phyloP scores from a whole-genome alignment of 768 basidiomycete genomes.

The Kockovaella imperatae region DNA sequence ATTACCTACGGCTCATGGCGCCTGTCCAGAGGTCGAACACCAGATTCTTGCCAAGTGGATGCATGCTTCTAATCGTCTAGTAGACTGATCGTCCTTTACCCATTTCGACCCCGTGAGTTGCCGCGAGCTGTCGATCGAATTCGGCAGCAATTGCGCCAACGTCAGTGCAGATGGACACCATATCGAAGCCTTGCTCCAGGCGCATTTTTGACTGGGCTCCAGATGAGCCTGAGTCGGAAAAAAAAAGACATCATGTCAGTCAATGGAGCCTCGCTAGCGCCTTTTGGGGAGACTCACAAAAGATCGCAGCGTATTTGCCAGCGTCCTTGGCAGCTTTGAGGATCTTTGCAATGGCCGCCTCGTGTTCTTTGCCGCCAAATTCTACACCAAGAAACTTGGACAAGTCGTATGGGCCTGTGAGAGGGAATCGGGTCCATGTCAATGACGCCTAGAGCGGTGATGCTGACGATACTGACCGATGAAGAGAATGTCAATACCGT shows the following conservation, averaged over 20 bases:
- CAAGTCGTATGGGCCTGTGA: constrained; percentile 42
- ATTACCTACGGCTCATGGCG: no score
- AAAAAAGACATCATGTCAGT: background rate
- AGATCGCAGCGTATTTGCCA: constrained; percentile 43
- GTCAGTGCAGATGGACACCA: constrained; percentile 36
- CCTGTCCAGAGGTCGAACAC: no score
- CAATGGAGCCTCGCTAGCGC: background rate
- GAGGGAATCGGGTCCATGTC: no score
- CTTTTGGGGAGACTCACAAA: constrained; percentile 28
- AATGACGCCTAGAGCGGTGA: background rate
- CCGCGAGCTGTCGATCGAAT: constrained; percentile 16
- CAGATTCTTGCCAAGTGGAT: background rate
- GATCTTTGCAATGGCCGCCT: constrained; percentile 42
- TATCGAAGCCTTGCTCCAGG: constrained; percentile 38
- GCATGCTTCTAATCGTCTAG: constrained; percentile 2
- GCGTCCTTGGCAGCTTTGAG: constrained; percentile 39
- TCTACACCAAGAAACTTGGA: constrained; percentile 37
- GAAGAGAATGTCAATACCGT: constrained; percentile 43
- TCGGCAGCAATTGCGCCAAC: constrained; percentile 15
- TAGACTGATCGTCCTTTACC: constrained; percentile 13
- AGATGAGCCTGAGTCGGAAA: constrained; percentile 13
- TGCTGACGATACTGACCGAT: constrained; percentile 33
- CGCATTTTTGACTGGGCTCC: constrained; percentile 29
- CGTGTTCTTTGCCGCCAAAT: constrained; percentile 39
- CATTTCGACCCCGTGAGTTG: constrained; percentile 6